Percentiles rank a stretch among this genome's conserved stretches.
phyloP scores from a whole-genome alignment of 371 early-diverging fungal species.

The Apophysomyces sp. region DNA sequence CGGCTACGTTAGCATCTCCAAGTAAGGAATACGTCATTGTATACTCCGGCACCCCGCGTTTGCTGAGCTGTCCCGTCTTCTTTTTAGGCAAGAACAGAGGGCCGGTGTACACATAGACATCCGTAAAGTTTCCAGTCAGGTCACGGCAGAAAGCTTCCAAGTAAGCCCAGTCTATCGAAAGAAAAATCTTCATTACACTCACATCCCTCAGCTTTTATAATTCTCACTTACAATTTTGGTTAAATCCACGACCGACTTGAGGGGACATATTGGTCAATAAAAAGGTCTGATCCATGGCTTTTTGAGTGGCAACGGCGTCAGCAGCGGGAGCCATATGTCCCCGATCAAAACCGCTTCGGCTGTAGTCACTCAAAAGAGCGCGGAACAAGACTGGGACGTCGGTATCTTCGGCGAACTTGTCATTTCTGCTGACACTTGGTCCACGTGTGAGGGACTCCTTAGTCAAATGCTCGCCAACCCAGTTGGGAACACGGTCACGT shows the following conservation, averaged over 20 bases:
- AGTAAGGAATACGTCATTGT: conserved; percentile 65
- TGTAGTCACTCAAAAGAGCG: conserved; percentile 64
- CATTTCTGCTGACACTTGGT: conserved; percentile 50
- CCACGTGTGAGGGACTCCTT: conserved; percentile 52
- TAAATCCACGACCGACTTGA: conserved; percentile 80
- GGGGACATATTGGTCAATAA: conserved; percentile 76
- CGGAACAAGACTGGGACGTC: conserved; percentile 61
- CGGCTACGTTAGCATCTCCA: conserved; percentile 76
- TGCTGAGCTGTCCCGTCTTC: conserved; percentile 38
- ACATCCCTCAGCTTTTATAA: too few relatives aligned
- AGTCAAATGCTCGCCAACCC: conserved; percentile 83
- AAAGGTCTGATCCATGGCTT: conserved; percentile 77
- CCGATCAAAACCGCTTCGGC: conserved; percentile 75
- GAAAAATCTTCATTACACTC: not conserved
- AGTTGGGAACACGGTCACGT: conserved; percentile 74
- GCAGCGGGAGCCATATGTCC: conserved; percentile 83
- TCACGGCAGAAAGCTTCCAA: conserved; percentile 71
- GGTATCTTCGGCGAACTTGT: conserved; percentile 64
- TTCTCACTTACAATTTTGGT: conserved; percentile 60
- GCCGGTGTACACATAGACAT: conserved; percentile 79
- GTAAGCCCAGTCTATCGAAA: conserved; percentile 67
- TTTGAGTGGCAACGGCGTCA: conserved; percentile 62
- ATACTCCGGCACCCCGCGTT: conserved; percentile 10
- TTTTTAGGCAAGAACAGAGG: conserved; percentile 75
- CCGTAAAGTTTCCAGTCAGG: conserved; percentile 58